A percentile compares a stretch with the other conserved stretches of the same genome.
Conservation (phyloP, 2,329 filamentous ascomycete genomes). For the Fusarium xyrophilum region DNA sequence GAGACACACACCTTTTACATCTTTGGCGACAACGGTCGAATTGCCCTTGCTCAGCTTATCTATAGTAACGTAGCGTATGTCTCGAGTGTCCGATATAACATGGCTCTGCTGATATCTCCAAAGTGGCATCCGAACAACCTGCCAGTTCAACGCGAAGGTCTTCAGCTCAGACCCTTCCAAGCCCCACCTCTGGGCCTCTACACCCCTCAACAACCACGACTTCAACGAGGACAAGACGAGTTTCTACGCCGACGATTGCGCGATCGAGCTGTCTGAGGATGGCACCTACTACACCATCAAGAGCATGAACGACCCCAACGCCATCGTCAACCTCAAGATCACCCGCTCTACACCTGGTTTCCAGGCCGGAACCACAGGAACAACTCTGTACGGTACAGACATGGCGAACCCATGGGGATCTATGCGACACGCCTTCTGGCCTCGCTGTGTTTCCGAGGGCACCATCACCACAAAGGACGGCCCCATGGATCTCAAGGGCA, state of each 20-base stretch:
- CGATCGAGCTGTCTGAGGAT: slow-evolving; percentile 85
- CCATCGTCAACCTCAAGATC: slow-evolving; percentile 86
- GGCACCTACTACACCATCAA: slow-evolving; percentile 87
- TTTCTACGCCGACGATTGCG: slow-evolving; percentile 87
- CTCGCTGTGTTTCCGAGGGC: slow-evolving; percentile 81
- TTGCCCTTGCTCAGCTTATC: slow-evolving; percentile 87
- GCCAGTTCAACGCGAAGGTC: slow-evolving; percentile 94
- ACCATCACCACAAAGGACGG: slow-evolving; percentile 84
- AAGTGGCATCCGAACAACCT: slow-evolving; percentile 88
- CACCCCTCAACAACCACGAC: slow-evolving; percentile 76
- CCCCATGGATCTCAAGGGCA: slow-evolving; percentile 81
- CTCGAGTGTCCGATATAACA: background rate
- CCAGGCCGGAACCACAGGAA: slow-evolving; percentile 83
- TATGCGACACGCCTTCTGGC: slow-evolving; percentile 96
- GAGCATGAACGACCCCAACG: slow-evolving; percentile 80
- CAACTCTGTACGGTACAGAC: slow-evolving; percentile 85
- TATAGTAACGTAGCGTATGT: slow-evolving; percentile 95
- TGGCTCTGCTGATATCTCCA: slow-evolving; percentile 23
- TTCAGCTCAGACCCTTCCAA: slow-evolving; percentile 77
- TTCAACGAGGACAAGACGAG: slow-evolving; percentile 84
- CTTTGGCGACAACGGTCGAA: slow-evolving; percentile 75
- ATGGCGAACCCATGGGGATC: slow-evolving; percentile 85
- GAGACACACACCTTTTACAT: slow-evolving; percentile 97
- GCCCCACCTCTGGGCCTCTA: slow-evolving; percentile 83
- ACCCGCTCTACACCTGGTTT: slow-evolving; percentile 80